Evolutionary conservation across 495 filamentous ascomycete species (phyloP), one percentile per base, ranked within the genome.

Genomic region (Trichoderma virens): DNA sequence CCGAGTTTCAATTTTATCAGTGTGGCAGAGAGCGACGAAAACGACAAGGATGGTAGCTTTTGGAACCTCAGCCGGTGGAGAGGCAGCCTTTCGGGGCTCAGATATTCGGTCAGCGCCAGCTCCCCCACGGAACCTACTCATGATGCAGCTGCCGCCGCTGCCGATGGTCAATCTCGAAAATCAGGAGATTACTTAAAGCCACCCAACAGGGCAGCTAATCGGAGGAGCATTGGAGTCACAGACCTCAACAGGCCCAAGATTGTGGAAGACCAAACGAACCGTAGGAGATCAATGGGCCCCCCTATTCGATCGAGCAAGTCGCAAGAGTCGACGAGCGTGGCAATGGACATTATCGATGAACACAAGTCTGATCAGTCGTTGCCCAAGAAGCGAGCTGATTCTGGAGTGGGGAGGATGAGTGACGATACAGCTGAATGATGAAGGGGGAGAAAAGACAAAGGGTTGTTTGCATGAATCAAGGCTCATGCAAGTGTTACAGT

Each of bases 1-100:
- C 72, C 79, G 6, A 76, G 75, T 63, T 80, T 79, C 63, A 76
- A 74, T 1, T 73, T 78, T 47, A 69, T 69, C n/a, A 62, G 75
- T 1, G 25, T 62, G 34, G 61, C 61, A 7, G 61, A 62, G 16
- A n/a, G 6, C 1, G 39, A 43, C n/a, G 34, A 39, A 25, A 28
- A 18, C 3, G 38, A 39, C 6, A 45, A 30, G 20, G 61, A 62
- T 1, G 38, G 38, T 6, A 30, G 38, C 25, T 80, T 80, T 64
- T 79, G 79, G 78, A 79, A 78, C 60, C 68, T 80, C 31, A 74
- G 75, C 20, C 73, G 74, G 47, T 81, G 77, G 78, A 71, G 71
- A 3, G 75, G 59, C 18, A 39, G 72, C 13, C 74, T 76, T 39
- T 65, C 72, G 13, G 73, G 69, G 0, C 67, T 72, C 20, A 74